Evolutionary conservation across 345 rosid genomes (phyloP).

Genomic region (Clarkia xantiana): DNA sequence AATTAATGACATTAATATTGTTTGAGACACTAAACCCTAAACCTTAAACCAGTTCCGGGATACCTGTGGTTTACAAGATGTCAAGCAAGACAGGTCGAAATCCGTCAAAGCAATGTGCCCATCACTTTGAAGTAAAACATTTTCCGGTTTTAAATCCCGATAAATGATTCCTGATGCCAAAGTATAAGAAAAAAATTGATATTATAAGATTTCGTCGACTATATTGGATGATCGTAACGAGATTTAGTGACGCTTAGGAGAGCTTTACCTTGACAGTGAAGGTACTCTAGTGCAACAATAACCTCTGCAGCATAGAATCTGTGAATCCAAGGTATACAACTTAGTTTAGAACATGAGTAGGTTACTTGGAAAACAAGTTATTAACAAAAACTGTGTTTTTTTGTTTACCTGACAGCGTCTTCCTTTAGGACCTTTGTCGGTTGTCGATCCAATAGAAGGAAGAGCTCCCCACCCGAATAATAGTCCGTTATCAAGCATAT

Average conservation of each 20-base stretch:
- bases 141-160: constrained; percentile 89
- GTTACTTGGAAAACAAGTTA: not conserved
- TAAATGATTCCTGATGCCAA: constrained; percentile 57
- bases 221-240: not conserved
- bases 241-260: not conserved
- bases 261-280: constrained; percentile 80
- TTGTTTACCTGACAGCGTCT: constrained; percentile 67
- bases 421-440: constrained; percentile 76
- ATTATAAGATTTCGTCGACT: too few species aligned
- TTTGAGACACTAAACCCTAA: not conserved
- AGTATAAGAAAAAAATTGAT: too few species aligned
- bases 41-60: too few species aligned
- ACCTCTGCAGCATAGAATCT: constrained; percentile 92
- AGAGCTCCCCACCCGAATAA: constrained; percentile 90
- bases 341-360: not conserved
- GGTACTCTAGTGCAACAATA: constrained; percentile 80
- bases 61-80: constrained; percentile 91
- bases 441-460: constrained; percentile 75
- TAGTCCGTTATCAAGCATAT: constrained; percentile 91
- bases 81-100: constrained; percentile 87
- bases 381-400: not conserved
- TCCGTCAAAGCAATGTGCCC: constrained; percentile 81
- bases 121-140: constrained; percentile 53
- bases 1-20: not conserved
- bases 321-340: constrained; percentile 6